These are phyloP conservation scores for Phytophthora foliorum DNA, from an alignment of 352 stramenopile genomes.

Conservation along the genomic window DNA sequence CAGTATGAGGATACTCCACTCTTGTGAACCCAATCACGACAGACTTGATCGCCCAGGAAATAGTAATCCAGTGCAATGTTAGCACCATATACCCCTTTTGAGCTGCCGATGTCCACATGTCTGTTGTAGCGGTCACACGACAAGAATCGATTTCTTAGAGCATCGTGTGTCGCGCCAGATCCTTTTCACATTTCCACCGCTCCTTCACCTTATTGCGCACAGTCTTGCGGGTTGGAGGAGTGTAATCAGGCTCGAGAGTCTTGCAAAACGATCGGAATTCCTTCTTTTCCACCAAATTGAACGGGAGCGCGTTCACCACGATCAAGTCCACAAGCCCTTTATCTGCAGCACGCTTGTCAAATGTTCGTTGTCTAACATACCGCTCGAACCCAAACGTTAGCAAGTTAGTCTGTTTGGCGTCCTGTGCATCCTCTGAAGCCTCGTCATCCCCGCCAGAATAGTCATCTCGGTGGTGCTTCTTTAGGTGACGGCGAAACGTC, in stretches of 20 bases:
- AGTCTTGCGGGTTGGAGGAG: not conserved
- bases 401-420: not conserved
- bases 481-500: not conserved
- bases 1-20: not conserved
- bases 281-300: not conserved
- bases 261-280: not conserved
- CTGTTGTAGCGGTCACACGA: not conserved
- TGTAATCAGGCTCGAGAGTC: not conserved
- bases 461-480: not conserved
- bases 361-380: not conserved
- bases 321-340: not conserved
- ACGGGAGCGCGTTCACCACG: not conserved
- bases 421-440: not conserved
- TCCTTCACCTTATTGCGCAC: not conserved
- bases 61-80: not conserved
- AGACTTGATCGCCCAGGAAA: not conserved
- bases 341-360: not conserved
- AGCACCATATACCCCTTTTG: not conserved
- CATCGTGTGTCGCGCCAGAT: not conserved
- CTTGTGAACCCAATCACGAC: not conserved
- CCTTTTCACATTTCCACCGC: not conserved
- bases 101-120: not conserved
- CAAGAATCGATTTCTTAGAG: not conserved
- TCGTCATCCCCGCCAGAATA: not conserved
- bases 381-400: not conserved